phyloP scores from a whole-genome alignment of 2,329 filamentous ascomycete genomes.

The Dactylellina cionopaga region DNA sequence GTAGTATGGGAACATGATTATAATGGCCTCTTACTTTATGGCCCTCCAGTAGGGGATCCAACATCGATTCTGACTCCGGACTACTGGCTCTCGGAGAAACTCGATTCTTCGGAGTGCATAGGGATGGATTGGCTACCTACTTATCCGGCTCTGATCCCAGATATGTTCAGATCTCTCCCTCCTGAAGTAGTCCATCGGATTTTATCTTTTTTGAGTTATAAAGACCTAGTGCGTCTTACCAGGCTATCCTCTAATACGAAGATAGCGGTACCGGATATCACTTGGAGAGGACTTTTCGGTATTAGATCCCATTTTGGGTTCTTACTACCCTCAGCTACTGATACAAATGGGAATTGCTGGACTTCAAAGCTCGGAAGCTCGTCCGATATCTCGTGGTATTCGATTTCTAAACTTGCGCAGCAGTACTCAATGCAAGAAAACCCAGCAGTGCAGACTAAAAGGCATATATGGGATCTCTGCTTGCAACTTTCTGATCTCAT shows the following conservation, averaged over 20 bases:
- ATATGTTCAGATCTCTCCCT: background rate
- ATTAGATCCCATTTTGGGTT: background rate
- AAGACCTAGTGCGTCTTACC: background rate
- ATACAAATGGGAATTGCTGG: background rate
- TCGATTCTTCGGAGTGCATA: background rate
- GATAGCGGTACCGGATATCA: background rate
- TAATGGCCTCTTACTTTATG: background rate
- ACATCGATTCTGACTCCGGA: background rate
- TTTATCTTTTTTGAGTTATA: background rate
- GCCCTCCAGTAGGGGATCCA: background rate
- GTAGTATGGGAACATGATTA: conserved; percentile 7
- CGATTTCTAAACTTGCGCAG: background rate
- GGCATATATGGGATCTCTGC: conserved; percentile 4
- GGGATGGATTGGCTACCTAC: background rate
- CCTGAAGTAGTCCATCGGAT: background rate
- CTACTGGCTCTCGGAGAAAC: background rate
- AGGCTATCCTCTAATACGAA: background rate
- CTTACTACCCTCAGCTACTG: background rate
- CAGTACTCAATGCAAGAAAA: background rate
- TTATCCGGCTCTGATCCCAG: background rate
- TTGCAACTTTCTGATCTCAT: background rate
- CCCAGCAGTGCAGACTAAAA: background rate
- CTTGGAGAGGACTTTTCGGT: conserved; percentile 10
- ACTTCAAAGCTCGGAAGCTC: background rate
- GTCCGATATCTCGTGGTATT: background rate